Evolutionary conservation across 2,329 filamentous ascomycete genomes (phyloP), one percentile per base, ranked within the genome.

Genomic region (Apiospora pterosperma): DNA sequence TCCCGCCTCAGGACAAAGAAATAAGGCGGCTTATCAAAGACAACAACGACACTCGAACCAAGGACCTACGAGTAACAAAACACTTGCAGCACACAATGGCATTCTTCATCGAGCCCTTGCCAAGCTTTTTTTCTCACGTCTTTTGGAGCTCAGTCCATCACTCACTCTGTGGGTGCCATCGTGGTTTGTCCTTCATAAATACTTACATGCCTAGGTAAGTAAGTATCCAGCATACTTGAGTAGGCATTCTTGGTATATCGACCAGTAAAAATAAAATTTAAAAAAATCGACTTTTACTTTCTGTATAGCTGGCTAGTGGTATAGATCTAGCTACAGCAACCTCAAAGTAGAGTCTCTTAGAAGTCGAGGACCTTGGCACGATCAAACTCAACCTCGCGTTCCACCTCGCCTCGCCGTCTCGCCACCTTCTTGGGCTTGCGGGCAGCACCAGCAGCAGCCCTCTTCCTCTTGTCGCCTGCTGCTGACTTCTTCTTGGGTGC

Each of bases 351-450:
- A 34, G 44, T 19, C 23, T 12, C 28, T 67, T 74, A 76, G 66
- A 75, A 76, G 19, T 72, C 74, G 44, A 76, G 68, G 61, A 75
- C 72, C 28, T 69, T 68, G 28, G 70, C 67, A 62, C 71, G 71
- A 55, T 73, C 74, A 63, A 83, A 82, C 77, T 92, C 90, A 65
- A 90, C 87, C 78, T 93, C 91, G 75, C 92, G 91, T 79, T 95
- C 91, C 77, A 92, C 92, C 80, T 93, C 85, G 77, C 88, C 84
- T 84, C 88, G 78, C 71, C 88, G 77, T 52, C 81, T 88, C 4
- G 78, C 82, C 78, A 81, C 80, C 72, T 84, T 84, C 79, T 88
- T 87, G 72, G 87, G 84, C 68, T 81, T 81, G 36, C 71, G 69
- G 64, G 76, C 75, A 44, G 75, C 73, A 19, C 19, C 8, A 36